These are phyloP conservation scores for Dryadomyces quercivorus DNA, from an alignment of 2,329 filamentous ascomycete species.

Conservation along the genomic window DNA sequence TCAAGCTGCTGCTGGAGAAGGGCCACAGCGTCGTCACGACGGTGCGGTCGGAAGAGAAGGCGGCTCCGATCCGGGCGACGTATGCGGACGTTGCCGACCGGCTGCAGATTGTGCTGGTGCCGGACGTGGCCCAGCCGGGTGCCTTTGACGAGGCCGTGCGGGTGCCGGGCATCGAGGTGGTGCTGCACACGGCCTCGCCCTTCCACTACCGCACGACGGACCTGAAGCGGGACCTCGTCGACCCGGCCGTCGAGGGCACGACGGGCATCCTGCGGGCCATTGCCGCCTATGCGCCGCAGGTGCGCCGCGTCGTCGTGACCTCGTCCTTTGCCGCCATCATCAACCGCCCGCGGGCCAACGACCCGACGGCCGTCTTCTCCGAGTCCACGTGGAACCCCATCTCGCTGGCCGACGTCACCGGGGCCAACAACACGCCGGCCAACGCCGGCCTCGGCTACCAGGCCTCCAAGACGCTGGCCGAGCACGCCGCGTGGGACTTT, in stretches of 20 bases:
- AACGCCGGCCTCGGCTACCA: conserved; percentile 30
- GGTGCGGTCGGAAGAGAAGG: conserved; percentile 42
- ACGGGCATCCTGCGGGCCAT: conserved; percentile 63
- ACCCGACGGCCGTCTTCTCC: conserved; percentile 26
- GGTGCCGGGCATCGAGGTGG: conserved; percentile 37
- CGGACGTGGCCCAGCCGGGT: conserved; percentile 60
- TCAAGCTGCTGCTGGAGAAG: conserved; percentile 38
- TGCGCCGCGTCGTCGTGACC: conserved; percentile 59
- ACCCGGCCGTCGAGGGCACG: conserved; percentile 45
- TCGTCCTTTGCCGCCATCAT: conserved; percentile 43
- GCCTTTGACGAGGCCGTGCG: conserved; percentile 59
- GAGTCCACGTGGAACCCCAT: conserved; percentile 38
- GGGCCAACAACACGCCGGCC: conserved; percentile 7
- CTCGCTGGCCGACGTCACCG: conserved; percentile 26
- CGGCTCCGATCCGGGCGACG: conserved; percentile 35
- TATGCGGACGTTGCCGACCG: conserved; percentile 30
- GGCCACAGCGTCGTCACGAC: conserved; percentile 43
- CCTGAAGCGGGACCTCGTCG: conserved; percentile 39
- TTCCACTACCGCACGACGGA: conserved; percentile 43
- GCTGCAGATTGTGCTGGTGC: conserved; percentile 49
- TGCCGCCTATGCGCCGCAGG: conserved; percentile 40
- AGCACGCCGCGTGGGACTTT: conserved; percentile 40
- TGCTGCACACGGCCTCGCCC: conserved; percentile 49
- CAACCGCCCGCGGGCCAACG: conserved; percentile 21
- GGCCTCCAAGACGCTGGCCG: conserved; percentile 40